Base-by-base conservation (phyloP, 345 rosid genomes). In the Toxicodendron radicans region DNA sequence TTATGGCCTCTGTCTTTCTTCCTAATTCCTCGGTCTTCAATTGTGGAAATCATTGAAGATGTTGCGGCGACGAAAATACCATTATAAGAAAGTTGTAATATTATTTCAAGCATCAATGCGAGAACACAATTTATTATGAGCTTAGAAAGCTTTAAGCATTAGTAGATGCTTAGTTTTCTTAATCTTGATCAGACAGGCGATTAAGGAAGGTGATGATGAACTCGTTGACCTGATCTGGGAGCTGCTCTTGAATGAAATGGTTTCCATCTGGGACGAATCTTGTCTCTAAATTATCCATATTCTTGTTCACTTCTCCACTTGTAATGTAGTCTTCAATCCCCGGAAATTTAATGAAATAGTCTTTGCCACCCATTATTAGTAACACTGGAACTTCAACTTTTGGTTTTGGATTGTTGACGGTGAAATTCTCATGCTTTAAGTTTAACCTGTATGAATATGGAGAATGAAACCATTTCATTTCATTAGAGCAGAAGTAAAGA, bases 261-360 rank as follows among this genome's bases (percentile, higher is more conserved):
- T 56, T 53, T 67, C 73, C 81, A 21, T 78, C 77, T 0, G 73
- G 64, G 10, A 58, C 12, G 62, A 33, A 76, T 35, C 45, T 51
- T 0, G 59, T 77, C 56, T 79, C 75, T 14, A 76, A 58, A 51
- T 79, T 67, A 5, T 62, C 27, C 1, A 58, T 66, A 33, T 20
- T 30, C 13, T 83, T 21, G 41, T 67, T 74, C 20, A 70, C 73
- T 24, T 20, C 18, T 5, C 75, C 81, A 23, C 71, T 66, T 49
- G 60, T 27, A 38, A 69, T 10, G 70, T 60, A 78, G 5, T 75
- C 73, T 18, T 78, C 65, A 58, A 80, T 72, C 59, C 86, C 79
- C 2, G 86, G 82, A 53, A 83, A 68, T 66, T 83, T 78, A 21
- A 72, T 64, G 68, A 64, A 49, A 48, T 80, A 80, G 60, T 80